Evolutionary conservation across 192 early-diverging fungal genomes (phyloP).

Genomic region (Oehlia diaphana): DNA sequence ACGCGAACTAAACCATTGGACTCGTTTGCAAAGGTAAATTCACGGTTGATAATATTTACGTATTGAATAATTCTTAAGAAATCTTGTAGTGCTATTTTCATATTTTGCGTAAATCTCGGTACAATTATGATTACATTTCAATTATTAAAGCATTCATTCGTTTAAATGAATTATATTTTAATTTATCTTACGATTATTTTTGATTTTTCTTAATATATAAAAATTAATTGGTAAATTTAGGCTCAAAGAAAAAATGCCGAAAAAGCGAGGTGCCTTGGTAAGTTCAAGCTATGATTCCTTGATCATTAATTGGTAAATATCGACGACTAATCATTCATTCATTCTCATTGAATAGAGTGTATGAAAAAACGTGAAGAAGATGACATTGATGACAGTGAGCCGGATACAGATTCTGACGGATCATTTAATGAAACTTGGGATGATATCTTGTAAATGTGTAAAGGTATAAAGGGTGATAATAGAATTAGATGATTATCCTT

Average conservation of each 20-base stretch:
- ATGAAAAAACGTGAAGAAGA: conserved; percentile 45
- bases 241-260: conserved; percentile 46
- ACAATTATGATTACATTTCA: no score
- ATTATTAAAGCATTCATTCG: no score
- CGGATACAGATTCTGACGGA: conserved; percentile 33
- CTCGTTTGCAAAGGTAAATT: conserved; percentile 42
- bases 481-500: no score
- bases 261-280: conserved; percentile 39
- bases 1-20: conserved; percentile 35
- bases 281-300: neutral
- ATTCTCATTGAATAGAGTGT: conserved; percentile 22
- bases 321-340: neutral
- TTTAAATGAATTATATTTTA: no score
- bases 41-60: neutral
- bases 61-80: neutral
- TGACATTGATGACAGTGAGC: conserved; percentile 38
- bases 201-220: neutral
- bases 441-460: conserved; percentile 17
- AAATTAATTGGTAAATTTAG: conserved; percentile 13
- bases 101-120: no score
- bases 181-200: no score
- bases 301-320: neutral
- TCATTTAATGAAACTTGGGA: conserved; percentile 26
- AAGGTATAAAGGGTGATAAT: neutral
- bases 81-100: neutral